Evolutionary conservation across 306 rosid species (phyloP).

Genomic region (Prunus dulcis): DNA sequence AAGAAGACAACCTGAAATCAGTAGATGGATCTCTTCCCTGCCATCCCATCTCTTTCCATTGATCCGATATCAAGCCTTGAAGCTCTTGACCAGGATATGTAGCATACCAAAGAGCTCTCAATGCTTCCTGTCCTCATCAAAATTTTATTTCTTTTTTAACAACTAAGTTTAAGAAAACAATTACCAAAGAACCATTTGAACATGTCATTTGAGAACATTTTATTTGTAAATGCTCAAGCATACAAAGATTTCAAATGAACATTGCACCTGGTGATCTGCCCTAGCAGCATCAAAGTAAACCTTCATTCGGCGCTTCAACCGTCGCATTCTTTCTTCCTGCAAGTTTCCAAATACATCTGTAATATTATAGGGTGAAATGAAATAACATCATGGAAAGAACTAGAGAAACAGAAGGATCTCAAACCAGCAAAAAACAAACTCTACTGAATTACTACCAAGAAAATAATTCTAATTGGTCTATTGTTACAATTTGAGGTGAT

Average conservation of each 20-base stretch:
- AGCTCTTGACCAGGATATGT: conserved; percentile 76
- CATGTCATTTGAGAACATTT: not conserved
- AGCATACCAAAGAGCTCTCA: conserved; percentile 81
- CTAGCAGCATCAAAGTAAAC: conserved; percentile 67
- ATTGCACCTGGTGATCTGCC: conserved; percentile 71
- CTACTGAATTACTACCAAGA: not conserved
- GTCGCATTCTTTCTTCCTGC: conserved; percentile 67
- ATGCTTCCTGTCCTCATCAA: conserved; percentile 59
- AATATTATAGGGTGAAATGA: not conserved
- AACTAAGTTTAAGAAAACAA: conserved; percentile 17
- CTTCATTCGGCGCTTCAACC: conserved; percentile 66
- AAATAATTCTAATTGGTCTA: not conserved
- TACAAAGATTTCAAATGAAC: not conserved
- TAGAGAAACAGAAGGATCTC: not conserved
- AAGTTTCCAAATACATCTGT: conserved; percentile 8
- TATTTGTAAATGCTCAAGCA: not conserved
- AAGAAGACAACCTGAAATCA: conserved; percentile 68
- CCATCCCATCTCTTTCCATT: conserved; percentile 99
- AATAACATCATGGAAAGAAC: not conserved
- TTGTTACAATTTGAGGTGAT: not conserved
- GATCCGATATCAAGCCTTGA: conserved; percentile 78
- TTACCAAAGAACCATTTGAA: conserved; percentile 8
- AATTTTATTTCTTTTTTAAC: not conserved
- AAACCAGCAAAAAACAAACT: not conserved
- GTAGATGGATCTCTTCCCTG: conserved; percentile 97